phyloP scores from a whole-genome alignment of 2,329 filamentous ascomycete species.

The Penicillium sp. region DNA sequence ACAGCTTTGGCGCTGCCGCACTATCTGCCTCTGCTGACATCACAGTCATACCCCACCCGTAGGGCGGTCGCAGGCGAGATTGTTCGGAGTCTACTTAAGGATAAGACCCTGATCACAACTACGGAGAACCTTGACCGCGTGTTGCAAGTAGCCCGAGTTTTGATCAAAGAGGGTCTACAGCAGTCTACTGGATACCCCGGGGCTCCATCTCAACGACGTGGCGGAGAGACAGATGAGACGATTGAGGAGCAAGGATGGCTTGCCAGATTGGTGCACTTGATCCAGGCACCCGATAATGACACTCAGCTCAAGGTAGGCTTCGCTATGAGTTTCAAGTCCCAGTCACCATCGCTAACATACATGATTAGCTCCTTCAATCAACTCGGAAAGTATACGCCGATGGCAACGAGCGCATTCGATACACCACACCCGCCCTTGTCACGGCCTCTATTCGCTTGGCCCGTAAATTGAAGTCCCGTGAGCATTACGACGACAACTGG shows the following conservation, averaged over 20 bases:
- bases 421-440: conserved; percentile 90
- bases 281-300: conserved; percentile 84
- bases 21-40: conserved; percentile 86
- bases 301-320: conserved; percentile 77
- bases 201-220: conserved; percentile 73
- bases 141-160: conserved; percentile 82
- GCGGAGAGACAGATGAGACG: conserved; percentile 91
- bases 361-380: conserved; percentile 74
- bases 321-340: neutral
- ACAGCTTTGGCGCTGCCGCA: conserved; percentile 93
- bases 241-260: conserved; percentile 98
- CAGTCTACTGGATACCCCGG: conserved; percentile 83
- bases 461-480: conserved; percentile 83
- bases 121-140: conserved; percentile 84
- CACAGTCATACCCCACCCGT: conserved; percentile 90
- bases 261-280: conserved; percentile 86
- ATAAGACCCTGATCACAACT: conserved; percentile 79
- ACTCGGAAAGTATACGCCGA: conserved; percentile 85
- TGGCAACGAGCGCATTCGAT: conserved; percentile 93
- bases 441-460: conserved; percentile 90
- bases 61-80: conserved; percentile 91
- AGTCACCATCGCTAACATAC: conserved; percentile 21
- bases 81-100: conserved; percentile 78
- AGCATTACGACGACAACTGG: conserved; percentile 83
- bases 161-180: conserved; percentile 92